phyloP scores from a whole-genome alignment of 345 rosid species.

The Eucalyptus dawsonii region DNA sequence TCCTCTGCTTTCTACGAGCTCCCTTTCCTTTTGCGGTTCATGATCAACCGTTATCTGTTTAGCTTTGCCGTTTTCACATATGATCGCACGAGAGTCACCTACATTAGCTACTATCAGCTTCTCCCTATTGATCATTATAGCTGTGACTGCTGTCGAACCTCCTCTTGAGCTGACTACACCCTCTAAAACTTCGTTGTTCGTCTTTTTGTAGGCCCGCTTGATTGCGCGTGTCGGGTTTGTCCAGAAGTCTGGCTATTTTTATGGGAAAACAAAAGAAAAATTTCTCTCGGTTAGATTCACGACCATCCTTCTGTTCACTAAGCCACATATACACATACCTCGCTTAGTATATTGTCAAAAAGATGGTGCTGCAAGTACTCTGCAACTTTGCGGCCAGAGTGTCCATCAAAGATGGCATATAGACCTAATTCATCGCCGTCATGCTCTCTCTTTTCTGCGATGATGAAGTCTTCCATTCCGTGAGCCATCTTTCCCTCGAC shows the following conservation, averaged over 20 bases:
- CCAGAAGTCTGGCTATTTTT: constrained; percentile 35
- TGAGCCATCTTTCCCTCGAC: constrained; percentile 40
- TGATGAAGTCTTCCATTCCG: constrained; percentile 44
- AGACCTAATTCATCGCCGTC: constrained; percentile 25
- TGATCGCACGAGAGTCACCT: constrained; percentile 37
- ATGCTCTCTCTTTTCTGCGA: constrained; percentile 17
- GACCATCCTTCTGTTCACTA: background rate
- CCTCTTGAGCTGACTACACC: constrained; percentile 22
- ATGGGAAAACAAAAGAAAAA: background rate
- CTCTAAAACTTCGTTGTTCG: constrained; percentile 23
- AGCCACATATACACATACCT: constrained; percentile 2
- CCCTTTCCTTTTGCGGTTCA: constrained; percentile 26
- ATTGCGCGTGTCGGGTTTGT: constrained; percentile 12
- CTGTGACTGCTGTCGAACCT: constrained; percentile 42
- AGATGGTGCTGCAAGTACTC: constrained; percentile 32
- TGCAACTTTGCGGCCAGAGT: constrained; percentile 34
- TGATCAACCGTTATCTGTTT: constrained; percentile 33
- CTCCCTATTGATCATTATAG: constrained; percentile 22
- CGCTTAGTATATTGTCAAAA: constrained; percentile 25
- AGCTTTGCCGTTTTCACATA: constrained; percentile 15
- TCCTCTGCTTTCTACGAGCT: constrained; percentile 33
- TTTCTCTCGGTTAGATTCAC: background rate
- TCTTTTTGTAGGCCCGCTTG: constrained; percentile 21
- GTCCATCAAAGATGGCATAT: constrained; percentile 50
- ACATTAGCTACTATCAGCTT: constrained; percentile 39